Evolutionary conservation across 768 basidiomycete genomes (phyloP).

Genomic region (Kwoniella sp.): DNA sequence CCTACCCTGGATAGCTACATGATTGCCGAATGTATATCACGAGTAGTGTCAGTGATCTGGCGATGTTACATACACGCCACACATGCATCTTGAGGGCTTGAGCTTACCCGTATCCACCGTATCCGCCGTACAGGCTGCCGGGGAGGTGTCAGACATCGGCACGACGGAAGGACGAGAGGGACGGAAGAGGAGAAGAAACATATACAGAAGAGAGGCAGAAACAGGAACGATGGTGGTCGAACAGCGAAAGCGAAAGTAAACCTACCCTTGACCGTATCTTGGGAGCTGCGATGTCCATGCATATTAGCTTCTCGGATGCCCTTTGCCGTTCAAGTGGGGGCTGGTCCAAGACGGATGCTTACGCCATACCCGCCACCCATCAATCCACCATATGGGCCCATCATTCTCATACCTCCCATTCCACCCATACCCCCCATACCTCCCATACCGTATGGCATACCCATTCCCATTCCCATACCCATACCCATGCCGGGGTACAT

Average conservation of each 20-base stretch:
- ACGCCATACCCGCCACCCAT: slow-evolving; percentile 8
- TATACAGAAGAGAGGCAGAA: background rate
- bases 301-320: too few relatives aligned
- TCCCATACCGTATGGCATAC: slow-evolving; percentile 30
- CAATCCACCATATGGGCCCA: background rate
- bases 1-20: slow-evolving; percentile 27
- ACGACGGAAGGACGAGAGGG: background rate
- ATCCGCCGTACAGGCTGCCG: slow-evolving; percentile 30
- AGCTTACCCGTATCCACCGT: slow-evolving; percentile 27
- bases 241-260: background rate
- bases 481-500: slow-evolving; percentile 31
- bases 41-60: background rate
- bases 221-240: background rate
- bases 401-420: slow-evolving; percentile 33
- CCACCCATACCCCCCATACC: slow-evolving; percentile 32
- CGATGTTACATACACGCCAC: background rate
- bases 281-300: too few relatives aligned
- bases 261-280: slow-evolving; percentile 34
- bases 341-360: background rate
- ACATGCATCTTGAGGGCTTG: background rate
- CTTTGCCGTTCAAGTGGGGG: background rate
- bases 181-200: background rate
- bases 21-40: background rate
- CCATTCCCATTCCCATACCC: slow-evolving; percentile 34
- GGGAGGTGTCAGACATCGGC: slow-evolving; percentile 4